Base-by-base conservation (phyloP, 106 monocot genomes). In the Hemerocallis citrina region DNA sequence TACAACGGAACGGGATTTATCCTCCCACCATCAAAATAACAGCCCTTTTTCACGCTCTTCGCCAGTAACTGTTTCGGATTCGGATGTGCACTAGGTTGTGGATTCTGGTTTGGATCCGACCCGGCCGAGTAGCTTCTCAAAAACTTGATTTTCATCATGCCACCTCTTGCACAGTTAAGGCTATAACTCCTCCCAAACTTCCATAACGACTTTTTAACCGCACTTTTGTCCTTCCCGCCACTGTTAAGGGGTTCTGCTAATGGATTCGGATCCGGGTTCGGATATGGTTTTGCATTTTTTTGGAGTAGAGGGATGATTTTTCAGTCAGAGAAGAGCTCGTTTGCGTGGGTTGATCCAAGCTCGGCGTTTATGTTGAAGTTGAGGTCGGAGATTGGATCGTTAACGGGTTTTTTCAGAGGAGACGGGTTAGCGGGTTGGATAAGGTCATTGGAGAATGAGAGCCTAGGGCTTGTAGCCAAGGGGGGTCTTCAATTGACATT, bases 321-420 rank as follows among this genome's bases (percentile, higher is more conserved):
- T 7, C 66, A 52, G 3, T 55, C 25, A 27, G 10, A 55, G 55
- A 67, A 67, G 14, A 67, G 39, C 55, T 67, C 66, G n/a, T 67
- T 41, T 27, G 66, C 66, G 10, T 27, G 52, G 34, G 27, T 3
- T 2, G 3, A 3, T 0, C 40, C 13, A 2, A 17, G 13, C 22
- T 66, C 38, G 25, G 13, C 16, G 48, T 38, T 29, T 33, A 66
- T 13, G 27, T 52, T 55, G 66, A 67, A 67, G 35, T 55, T 40
- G 29, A 43, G 43, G 30, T 67, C 55, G 9, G 40, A 9, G 43
- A 11, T 27, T 1, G 61, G 16, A 17, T 40, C 41, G 3, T 0
- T 10, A 7, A 24, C 25, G 61, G 61, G 25, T 30, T 30, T 23
- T 10, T 19, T 40, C n/a, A 43, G 41, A 20, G 61, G 34, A n/a